Evolutionary conservation across 2,329 filamentous ascomycete species (phyloP).

Genomic region (Fusarium floridanum): DNA sequence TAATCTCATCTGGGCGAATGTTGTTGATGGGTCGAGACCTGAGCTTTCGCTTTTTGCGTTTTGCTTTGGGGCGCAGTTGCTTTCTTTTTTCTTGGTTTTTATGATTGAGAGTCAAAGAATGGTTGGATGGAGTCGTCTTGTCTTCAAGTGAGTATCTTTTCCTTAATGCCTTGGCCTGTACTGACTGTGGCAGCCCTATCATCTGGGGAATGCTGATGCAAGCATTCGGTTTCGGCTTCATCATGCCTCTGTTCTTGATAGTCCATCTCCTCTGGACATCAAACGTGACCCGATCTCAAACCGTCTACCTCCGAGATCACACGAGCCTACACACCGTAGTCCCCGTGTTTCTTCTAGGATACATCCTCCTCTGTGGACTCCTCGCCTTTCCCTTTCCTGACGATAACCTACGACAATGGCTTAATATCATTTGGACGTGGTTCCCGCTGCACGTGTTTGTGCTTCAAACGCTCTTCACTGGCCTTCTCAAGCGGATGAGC

Average conservation of each 20-base stretch:
- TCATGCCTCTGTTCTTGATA: constrained; percentile 39
- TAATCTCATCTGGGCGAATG: constrained; percentile 42
- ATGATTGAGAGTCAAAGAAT: constrained; percentile 38
- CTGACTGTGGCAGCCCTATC: constrained; percentile 26
- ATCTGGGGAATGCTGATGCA: constrained; percentile 44
- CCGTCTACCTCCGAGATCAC: constrained; percentile 36
- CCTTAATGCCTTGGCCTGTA: too few relatives aligned
- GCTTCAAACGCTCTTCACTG: constrained; percentile 31
- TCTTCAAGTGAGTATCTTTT: constrained; percentile 40
- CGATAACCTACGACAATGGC: constrained; percentile 37
- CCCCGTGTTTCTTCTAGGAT: constrained; percentile 41
- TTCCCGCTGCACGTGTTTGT: constrained; percentile 38
- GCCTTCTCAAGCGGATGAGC: constrained; percentile 35
- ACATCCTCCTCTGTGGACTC: constrained; percentile 33
- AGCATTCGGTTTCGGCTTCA: constrained; percentile 38
- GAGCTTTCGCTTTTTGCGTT: constrained; percentile 39
- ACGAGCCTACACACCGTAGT: constrained; percentile 31
- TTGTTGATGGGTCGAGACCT: constrained; percentile 40
- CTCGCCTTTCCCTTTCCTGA: constrained; percentile 38
- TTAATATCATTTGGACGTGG: constrained; percentile 38
- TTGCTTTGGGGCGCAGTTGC: constrained; percentile 41
- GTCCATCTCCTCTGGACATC: constrained; percentile 39
- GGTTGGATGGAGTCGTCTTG: constrained; percentile 16
- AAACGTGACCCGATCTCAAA: constrained; percentile 8
- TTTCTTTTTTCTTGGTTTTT: constrained; percentile 35